phyloP scores from a whole-genome alignment of 1,284 basidiomycete species.

The Hemileia vastatrix region DNA sequence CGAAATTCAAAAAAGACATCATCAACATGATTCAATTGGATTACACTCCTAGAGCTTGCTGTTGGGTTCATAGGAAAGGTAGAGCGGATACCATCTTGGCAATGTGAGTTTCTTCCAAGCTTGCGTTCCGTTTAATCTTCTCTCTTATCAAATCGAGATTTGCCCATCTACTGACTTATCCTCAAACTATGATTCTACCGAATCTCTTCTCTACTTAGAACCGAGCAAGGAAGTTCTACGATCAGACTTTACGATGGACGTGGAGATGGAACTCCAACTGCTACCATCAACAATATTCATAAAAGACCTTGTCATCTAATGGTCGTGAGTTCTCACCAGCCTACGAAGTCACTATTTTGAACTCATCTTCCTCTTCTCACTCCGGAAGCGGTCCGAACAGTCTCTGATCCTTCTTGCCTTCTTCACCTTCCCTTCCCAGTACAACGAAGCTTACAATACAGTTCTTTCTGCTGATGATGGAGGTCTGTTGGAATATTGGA shows the following conservation, averaged over 20 bases:
- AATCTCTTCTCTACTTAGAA: no score
- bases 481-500: slow-evolving; percentile 96
- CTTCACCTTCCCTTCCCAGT: slow-evolving; percentile 51
- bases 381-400: neutral
- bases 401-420: no score
- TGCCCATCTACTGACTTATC: neutral
- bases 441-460: slow-evolving; percentile 76
- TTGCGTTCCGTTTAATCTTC: no score
- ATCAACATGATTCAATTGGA: slow-evolving; percentile 92
- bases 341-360: no score
- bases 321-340: slow-evolving; percentile 58
- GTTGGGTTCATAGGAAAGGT: slow-evolving; percentile 83
- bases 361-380: neutral
- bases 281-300: slow-evolving; percentile 67
- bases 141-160: neutral
- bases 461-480: slow-evolving; percentile 88
- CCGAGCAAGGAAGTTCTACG: slow-evolving; percentile 62
- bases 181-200: neutral
- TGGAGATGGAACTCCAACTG: slow-evolving; percentile 66
- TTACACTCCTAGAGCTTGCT: slow-evolving; percentile 72
- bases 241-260: slow-evolving; percentile 88
- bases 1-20: slow-evolving; percentile 63
- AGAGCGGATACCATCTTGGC: slow-evolving; percentile 79
- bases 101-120: slow-evolving; percentile 57
- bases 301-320: slow-evolving; percentile 80